Evolutionary conservation across 1,284 basidiomycete genomes (phyloP), one percentile per base, ranked within the genome.

Genomic region (Cutaneotrichosporon cutaneum): DNA sequence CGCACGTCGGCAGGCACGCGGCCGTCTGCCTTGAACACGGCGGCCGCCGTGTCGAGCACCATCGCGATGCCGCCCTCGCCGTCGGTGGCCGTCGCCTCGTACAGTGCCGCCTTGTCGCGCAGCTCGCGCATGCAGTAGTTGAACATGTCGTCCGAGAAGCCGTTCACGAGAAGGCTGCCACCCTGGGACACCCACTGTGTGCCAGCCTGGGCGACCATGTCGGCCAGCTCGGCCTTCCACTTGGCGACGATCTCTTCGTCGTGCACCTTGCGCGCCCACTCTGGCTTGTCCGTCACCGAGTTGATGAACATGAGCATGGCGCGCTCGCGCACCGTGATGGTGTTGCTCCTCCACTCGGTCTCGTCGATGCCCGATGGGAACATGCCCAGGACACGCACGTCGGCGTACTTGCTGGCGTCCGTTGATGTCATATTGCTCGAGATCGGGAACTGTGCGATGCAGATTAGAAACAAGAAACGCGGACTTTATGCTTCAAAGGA

Each of bases 211-310:
- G 11, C 21, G 32, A 54, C 42, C 6, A 56, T 35, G 26, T 4
- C 18, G 3, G 30, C 56, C 2, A 63, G 18, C 62, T 59, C 62
- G 13, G 36, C 32, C 26, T 57, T 56, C 62, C 62, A 63, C 51
- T 63, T 63, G 24, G 30, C 54, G 7, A 63, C 62, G 27, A 63
- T 60, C 13, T 39, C 26, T 8, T 57, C 54, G 58, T 59, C 62
- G 18, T 14, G 27, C 33, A 63, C 62, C 44, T 63, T 63, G 54
- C n/a, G 22, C 48, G 26, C 7, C 62, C 62, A 63, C 30, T 39
- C 54, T 13, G 54, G 54, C 54, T 63, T 63, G 54, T 63, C 62
- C 10, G 54, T 59, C 26, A 63, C 32, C 21, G 24, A 4, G 44
- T 59, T 24, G 21, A 63, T 51, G 35, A 63, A 48, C 22, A 30